These are phyloP conservation scores for Leptosphaerulina australis DNA, from an alignment of 2,329 filamentous ascomycete genomes.

Conservation along the genomic window DNA sequence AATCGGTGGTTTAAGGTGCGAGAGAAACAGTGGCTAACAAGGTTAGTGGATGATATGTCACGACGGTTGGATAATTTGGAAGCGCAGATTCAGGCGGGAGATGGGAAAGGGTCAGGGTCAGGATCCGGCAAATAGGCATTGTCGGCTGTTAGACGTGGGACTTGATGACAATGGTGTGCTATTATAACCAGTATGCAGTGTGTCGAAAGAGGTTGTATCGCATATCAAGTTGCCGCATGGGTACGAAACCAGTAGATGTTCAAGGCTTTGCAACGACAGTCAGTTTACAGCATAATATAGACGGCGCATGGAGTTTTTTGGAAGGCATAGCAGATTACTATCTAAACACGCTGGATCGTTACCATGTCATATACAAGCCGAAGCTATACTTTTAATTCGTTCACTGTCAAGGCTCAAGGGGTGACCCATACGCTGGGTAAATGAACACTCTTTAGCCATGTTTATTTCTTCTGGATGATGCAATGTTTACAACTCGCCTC, in stretches of 20 bases:
- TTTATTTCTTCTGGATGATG: too few relatives aligned
- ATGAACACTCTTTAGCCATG: too few relatives aligned
- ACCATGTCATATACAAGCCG: slow-evolving; percentile 1
- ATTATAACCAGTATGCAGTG: background rate
- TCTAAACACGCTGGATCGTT: slow-evolving; percentile 11
- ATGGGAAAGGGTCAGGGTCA: slow-evolving; percentile 46
- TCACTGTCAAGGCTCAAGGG: too few relatives aligned
- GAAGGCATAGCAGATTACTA: slow-evolving; percentile 9
- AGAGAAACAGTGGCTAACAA: too few relatives aligned
- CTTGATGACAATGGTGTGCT: background rate
- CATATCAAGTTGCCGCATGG: too few relatives aligned
- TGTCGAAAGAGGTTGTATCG: too few relatives aligned
- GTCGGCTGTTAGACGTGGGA: background rate
- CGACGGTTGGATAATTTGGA: slow-evolving; percentile 83
- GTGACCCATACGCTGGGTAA: too few relatives aligned
- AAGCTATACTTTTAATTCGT: slow-evolving; percentile 1
- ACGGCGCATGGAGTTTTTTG: slow-evolving; percentile 7
- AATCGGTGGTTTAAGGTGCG: too few relatives aligned
- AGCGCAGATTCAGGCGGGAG: slow-evolving; percentile 67
- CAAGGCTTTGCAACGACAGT: background rate
- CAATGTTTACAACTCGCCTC: slow-evolving; percentile 6
- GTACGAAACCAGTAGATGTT: too few relatives aligned
- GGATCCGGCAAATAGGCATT: slow-evolving; percentile 18
- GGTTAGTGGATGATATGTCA: slow-evolving; percentile 90
- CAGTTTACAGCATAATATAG: slow-evolving; percentile 3